These are phyloP conservation scores for Rubia balearica DNA, from an alignment of 305 asterid species.

Conservation along the genomic window DNA sequence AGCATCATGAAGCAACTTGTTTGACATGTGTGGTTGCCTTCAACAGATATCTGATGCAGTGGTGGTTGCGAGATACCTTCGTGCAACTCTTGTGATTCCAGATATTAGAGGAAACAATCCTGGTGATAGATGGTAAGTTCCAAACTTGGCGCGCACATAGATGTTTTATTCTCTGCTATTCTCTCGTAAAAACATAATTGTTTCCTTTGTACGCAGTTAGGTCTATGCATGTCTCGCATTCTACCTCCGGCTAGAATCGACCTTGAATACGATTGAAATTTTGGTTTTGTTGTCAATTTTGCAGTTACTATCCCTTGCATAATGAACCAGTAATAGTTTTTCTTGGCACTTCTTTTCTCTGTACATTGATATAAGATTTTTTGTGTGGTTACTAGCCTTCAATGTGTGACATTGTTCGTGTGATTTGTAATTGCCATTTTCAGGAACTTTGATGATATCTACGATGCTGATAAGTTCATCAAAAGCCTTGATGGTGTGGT, in stretches of 20 bases:
- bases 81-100: slow-evolving; percentile 89
- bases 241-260: background rate
- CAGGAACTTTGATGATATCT: slow-evolving; percentile 42
- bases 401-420: background rate
- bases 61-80: slow-evolving; percentile 78
- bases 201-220: background rate
- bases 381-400: no score
- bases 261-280: background rate
- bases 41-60: slow-evolving; percentile 89
- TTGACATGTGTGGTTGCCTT: slow-evolving; percentile 16
- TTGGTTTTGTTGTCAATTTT: background rate
- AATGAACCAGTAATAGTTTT: no score
- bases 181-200: background rate
- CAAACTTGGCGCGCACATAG: background rate
- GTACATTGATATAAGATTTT: no score
- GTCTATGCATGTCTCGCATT: background rate
- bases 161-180: background rate
- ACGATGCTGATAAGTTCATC: slow-evolving; percentile 33
- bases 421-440: slow-evolving; percentile 10
- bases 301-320: no score
- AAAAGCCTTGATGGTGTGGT: slow-evolving; percentile 63
- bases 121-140: slow-evolving; percentile 62
- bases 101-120: slow-evolving; percentile 82
- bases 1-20: background rate
- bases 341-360: no score